Evolutionary conservation across 306 rosid species (phyloP), one percentile per base, ranked within the genome.

Genomic region (Prinsepia uniflora): DNA sequence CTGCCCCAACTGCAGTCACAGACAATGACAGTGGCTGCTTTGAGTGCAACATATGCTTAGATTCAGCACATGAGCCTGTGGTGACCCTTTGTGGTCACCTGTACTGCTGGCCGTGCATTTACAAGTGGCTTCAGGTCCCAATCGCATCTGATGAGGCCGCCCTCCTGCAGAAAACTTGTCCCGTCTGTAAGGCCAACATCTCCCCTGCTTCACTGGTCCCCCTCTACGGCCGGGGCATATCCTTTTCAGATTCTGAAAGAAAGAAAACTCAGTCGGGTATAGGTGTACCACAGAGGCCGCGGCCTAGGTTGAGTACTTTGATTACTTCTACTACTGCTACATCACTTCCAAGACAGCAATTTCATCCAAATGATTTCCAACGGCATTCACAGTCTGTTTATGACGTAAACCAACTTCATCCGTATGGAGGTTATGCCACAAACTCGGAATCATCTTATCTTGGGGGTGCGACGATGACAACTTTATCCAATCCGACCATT

Each of bases 61-160:
- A 93, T 76, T 84, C 97, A 6, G 92, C 92, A 7, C 71, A 83
- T 45, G 96, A 93, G 17, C 98, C 97, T 52, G 92, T 93, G 52
- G 92, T 93, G 74, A 93, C 98, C 63, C 79, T 90, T 24, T 93
- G 98, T n/a, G 97, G 98, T 36, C 98, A 93, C 63, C 83, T 93
- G 0, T 93, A 81, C 78, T 93, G 98, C 81, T 93, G 98, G 96
- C 92, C 94, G 2, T 93, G 98, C 83, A 87, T 93, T 70, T 93
- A 90, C 82, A 84, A 78, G 80, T 93, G 98, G 98, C 85, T 93
- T 63, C 82, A 83, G 46, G 88, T 87, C 11, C 85, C 84, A 59
- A 76, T 20, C 68, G 72, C 87, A n/a, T 70, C 83, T 0, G 82
- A 78, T 36, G 87, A 87, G 70, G 67, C 65, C 20, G 79, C 87